These are phyloP conservation scores for Acanthamoeba triangularis DNA, from an alignment of 208 protist species.

Conservation along the genomic window DNA sequence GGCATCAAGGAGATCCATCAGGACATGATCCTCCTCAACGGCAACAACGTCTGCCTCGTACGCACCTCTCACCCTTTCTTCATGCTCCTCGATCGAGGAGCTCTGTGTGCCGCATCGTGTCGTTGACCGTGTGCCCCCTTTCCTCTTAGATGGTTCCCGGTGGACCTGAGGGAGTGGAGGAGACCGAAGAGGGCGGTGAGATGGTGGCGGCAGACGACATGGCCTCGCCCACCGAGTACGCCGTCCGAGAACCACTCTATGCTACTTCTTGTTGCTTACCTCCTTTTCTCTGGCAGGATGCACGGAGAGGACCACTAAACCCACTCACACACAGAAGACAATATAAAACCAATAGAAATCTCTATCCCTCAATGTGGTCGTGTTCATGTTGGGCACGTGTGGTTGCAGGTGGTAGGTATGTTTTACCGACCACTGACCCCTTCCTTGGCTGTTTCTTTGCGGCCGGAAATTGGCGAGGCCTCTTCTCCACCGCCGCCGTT, in stretches of 20 bases:
- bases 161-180: constrained; percentile 62
- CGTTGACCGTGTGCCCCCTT: not conserved
- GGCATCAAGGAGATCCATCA: constrained; percentile 87
- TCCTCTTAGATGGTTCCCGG: constrained; percentile 24
- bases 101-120: too few relatives aligned
- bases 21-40: constrained; percentile 91
- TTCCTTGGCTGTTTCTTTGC: too few relatives aligned
- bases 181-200: constrained; percentile 55
- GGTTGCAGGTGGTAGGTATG: too few relatives aligned
- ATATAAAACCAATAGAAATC: too few relatives aligned
- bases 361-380: too few relatives aligned
- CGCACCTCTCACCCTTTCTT: not conserved
- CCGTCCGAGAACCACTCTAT: not conserved
- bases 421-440: too few relatives aligned
- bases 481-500: too few relatives aligned
- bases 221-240: constrained; percentile 30
- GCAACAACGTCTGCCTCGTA: constrained; percentile 87
- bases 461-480: too few relatives aligned
- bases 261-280: not conserved
- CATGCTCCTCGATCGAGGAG: too few relatives aligned
- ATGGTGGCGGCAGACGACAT: constrained; percentile 12
- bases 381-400: too few relatives aligned
- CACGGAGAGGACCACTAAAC: not conserved
- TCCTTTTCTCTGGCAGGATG: not conserved
- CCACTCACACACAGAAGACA: too few relatives aligned